A percentile compares a stretch with the other conserved stretches of the same genome.
Conservation (phyloP, 495 filamentous ascomycete genomes). For the Penicillium daleae region DNA sequence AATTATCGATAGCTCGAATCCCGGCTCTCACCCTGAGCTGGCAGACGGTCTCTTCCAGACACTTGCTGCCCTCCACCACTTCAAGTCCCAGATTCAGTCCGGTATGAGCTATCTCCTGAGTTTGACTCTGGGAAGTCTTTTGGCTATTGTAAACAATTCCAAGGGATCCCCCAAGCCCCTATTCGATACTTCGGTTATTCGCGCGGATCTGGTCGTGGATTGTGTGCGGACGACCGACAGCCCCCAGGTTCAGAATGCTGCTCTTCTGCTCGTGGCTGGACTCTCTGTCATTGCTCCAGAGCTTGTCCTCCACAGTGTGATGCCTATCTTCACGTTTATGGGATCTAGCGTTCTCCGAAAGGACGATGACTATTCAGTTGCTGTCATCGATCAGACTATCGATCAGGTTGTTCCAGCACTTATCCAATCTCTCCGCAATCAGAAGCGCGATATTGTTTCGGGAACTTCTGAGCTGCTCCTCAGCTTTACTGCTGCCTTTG, state of each 20-base stretch:
- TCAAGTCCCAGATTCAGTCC: conserved; percentile 69
- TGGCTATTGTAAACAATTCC: conserved; percentile 75
- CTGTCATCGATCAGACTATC: conserved; percentile 85
- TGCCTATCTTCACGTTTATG: conserved; percentile 99
- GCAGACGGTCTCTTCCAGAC: conserved; percentile 77
- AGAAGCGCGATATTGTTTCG: conserved; percentile 73
- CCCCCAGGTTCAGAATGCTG: conserved; percentile 88
- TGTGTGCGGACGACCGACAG: conserved; percentile 87
- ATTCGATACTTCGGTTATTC: conserved; percentile 74
- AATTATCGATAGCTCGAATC: conserved; percentile 75
- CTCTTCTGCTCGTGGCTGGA: conserved; percentile 83
- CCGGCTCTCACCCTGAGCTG: conserved; percentile 71
- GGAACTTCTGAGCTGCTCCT: conserved; percentile 84
- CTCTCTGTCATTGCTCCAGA: conserved; percentile 85
- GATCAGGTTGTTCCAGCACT: conserved; percentile 87
- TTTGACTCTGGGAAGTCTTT: conserved; percentile 72
- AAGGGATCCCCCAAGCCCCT: conserved; percentile 61
- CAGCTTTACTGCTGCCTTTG: conserved; percentile 92
- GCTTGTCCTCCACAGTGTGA: conserved; percentile 89
- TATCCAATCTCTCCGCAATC: conserved; percentile 80
- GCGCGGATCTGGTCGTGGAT: conserved; percentile 85
- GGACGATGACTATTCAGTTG: conserved; percentile 92
- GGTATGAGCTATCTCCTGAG: conserved; percentile 87
- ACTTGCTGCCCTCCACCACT: conserved; percentile 81
- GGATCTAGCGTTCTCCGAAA: conserved; percentile 83